A percentile compares a stretch with the other conserved stretches of the same genome.
These are phyloP conservation scores for Suhomyces atakaporum DNA, from an alignment of 1,139 yeast genomes.

Conservation along the genomic window DNA sequence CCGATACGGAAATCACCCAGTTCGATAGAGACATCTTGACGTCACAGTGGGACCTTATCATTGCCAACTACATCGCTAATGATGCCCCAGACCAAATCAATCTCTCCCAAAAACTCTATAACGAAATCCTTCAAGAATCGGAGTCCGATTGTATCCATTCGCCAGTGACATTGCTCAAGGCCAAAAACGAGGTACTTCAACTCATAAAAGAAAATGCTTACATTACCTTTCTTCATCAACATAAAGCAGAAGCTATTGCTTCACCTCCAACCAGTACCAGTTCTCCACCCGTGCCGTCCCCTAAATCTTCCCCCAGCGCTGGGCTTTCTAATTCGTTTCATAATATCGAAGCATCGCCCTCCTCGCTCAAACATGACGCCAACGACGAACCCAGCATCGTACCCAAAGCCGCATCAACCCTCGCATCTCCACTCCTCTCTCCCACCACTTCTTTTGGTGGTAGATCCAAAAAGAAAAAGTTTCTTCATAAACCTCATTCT, in stretches of 20 bases:
- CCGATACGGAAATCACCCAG: conserved; percentile 10
- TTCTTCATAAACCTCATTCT: conserved; percentile 7
- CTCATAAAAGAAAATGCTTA: conserved; percentile 50
- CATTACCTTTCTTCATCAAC: conserved; percentile 13
- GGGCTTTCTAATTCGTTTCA: not conserved
- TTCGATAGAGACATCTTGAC: conserved; percentile 18
- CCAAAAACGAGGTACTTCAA: conserved; percentile 45
- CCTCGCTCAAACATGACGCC: conserved; percentile 1
- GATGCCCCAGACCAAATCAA: conserved; percentile 51
- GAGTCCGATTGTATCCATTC: conserved; percentile 32
- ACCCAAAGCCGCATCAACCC: conserved; percentile 11
- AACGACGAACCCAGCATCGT: not conserved
- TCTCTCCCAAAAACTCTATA: conserved; percentile 37
- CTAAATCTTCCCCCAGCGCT: conserved; percentile 4
- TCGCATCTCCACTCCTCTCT: conserved; percentile 13
- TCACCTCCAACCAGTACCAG: conserved; percentile 8
- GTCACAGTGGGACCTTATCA: conserved; percentile 34
- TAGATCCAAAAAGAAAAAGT: conserved; percentile 11
- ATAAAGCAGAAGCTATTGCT: conserved; percentile 1
- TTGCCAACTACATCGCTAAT: conserved; percentile 27
- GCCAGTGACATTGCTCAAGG: conserved; percentile 41
- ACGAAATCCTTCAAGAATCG: conserved; percentile 33
- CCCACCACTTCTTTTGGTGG: conserved; percentile 11
- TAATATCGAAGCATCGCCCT: conserved; percentile 5
- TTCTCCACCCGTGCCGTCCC: conserved; percentile 2